Evolutionary conservation across 495 filamentous ascomycete genomes (phyloP).

Genomic region (Xylaria bambusicola): DNA sequence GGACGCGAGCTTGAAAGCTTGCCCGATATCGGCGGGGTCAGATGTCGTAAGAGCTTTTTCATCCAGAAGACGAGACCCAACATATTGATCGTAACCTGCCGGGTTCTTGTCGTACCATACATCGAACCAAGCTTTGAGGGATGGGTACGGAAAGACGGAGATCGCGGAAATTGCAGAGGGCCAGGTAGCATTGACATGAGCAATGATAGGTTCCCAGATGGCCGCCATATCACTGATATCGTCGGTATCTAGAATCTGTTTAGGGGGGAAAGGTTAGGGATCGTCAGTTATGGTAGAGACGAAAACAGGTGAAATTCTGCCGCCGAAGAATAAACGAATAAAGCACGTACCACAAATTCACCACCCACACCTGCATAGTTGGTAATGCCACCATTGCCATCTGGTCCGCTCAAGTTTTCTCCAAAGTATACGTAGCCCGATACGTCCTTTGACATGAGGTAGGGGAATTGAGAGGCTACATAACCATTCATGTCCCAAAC

Average conservation of each 20-base stretch:
- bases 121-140: slow-evolving; percentile 51
- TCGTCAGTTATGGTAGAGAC: too few species aligned
- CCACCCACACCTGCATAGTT: slow-evolving; percentile 37
- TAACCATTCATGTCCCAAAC: slow-evolving; percentile 40
- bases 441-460: slow-evolving; percentile 38
- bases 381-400: slow-evolving; percentile 21
- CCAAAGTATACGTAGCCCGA: slow-evolving; percentile 43
- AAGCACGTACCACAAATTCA: slow-evolving; percentile 13
- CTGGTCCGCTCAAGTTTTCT: slow-evolving; percentile 27
- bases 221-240: slow-evolving; percentile 41
- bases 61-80: slow-evolving; percentile 47
- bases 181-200: slow-evolving; percentile 49
- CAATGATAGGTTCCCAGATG: slow-evolving; percentile 44
- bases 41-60: slow-evolving; percentile 5
- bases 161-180: slow-evolving; percentile 37
- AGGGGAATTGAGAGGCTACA: slow-evolving; percentile 38
- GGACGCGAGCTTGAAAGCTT: slow-evolving; percentile 22
- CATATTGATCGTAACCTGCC: slow-evolving; percentile 42
- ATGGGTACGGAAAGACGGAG: slow-evolving; percentile 44
- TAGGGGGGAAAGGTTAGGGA: too few species aligned
- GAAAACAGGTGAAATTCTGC: too few species aligned
- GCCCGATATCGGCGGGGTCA: slow-evolving; percentile 25
- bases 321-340: too few species aligned
- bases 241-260: slow-evolving; percentile 25
- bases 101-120: slow-evolving; percentile 31